These are phyloP conservation scores for Osmanthus fragrans DNA, from an alignment of 257 asterid genomes.

Conservation along the genomic window DNA sequence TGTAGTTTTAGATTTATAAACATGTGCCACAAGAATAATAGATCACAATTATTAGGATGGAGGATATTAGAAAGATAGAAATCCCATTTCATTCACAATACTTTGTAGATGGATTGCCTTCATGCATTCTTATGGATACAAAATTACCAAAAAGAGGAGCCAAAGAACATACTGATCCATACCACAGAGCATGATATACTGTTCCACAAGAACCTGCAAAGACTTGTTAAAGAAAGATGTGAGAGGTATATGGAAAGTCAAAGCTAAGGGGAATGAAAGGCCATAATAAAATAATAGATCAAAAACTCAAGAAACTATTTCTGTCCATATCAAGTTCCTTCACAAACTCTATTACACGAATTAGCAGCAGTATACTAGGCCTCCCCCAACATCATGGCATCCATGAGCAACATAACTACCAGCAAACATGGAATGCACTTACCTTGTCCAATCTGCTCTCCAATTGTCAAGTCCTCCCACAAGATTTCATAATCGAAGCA, in stretches of 20 bases:
- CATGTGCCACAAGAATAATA: background rate
- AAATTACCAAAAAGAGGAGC: constrained; percentile 40
- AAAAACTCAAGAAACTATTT: background rate
- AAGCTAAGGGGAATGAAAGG: constrained; percentile 1
- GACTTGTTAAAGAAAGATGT: constrained; percentile 25
- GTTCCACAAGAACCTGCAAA: constrained; percentile 96
- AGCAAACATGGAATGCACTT: constrained; percentile 22
- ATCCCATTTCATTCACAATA: background rate
- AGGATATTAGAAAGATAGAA: background rate
- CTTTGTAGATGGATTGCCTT: background rate
- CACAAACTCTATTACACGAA: background rate
- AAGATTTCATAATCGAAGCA: constrained; percentile 78
- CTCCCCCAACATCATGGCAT: constrained; percentile 16
- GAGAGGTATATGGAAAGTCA: constrained; percentile 22
- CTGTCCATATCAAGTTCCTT: background rate
- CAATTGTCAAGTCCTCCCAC: constrained; percentile 95
- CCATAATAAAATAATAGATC: constrained; percentile 9
- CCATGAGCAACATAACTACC: constrained; percentile 9
- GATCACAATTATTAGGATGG: background rate
- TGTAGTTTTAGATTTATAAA: background rate
- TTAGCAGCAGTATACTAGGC: background rate
- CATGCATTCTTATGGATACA: constrained; percentile 13
- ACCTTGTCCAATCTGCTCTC: constrained; percentile 98
- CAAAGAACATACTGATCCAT: constrained; percentile 88
- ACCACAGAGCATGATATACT: constrained; percentile 95